phyloP scores from a whole-genome alignment of 1,284 basidiomycete species.

The Irpex lacteus region DNA sequence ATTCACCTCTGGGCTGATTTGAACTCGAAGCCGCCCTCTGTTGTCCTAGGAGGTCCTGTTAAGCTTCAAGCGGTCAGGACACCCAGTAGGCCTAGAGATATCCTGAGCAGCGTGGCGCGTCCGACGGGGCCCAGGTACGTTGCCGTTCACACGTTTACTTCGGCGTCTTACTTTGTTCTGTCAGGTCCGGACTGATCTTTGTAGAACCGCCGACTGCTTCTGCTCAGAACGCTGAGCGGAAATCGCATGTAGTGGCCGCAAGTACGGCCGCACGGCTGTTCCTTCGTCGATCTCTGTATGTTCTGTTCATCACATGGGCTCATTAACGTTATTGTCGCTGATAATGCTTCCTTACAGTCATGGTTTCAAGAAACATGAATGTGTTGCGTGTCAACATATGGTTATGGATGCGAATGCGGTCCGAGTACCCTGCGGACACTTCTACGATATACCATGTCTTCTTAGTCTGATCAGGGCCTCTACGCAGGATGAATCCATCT shows the following conservation, averaged over 20 bases:
- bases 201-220: neutral
- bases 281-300: constrained; percentile 14
- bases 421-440: constrained; percentile 31
- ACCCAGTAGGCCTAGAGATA: neutral
- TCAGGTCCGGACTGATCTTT: neutral
- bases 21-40: neutral
- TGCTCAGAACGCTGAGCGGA: neutral
- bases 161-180: neutral
- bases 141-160: neutral
- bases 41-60: neutral
- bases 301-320: neutral
- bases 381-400: constrained; percentile 19
- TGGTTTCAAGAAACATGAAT: constrained; percentile 16
- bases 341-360: constrained; percentile 2
- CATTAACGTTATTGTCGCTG: neutral
- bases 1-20: neutral
- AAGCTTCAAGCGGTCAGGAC: neutral
- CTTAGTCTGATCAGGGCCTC: constrained; percentile 29
- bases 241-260: neutral
- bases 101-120: neutral
- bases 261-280: constrained; percentile 10
- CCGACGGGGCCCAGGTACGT: neutral
- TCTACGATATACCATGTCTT: constrained; percentile 32
- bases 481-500: constrained; percentile 32
- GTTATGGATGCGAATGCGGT: constrained; percentile 14